Evolutionary conservation across 1,284 basidiomycete species (phyloP).

Genomic region (Apiotrichum siamense): DNA sequence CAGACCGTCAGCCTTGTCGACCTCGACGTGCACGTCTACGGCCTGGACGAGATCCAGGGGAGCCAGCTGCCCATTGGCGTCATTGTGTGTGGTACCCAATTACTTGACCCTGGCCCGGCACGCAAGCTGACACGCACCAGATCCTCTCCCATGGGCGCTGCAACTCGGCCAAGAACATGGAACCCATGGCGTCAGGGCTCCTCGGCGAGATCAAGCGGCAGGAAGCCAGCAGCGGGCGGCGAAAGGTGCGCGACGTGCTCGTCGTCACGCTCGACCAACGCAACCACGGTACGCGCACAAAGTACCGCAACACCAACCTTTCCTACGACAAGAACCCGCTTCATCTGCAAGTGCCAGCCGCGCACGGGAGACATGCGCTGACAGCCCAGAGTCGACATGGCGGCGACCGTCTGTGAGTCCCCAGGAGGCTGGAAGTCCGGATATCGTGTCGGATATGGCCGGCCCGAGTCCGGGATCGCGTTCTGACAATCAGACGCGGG

Average conservation of each 20-base stretch:
- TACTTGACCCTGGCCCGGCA: background rate
- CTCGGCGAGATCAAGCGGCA: conserved; percentile 22
- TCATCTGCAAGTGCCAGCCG: conserved; percentile 49
- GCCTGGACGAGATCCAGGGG: conserved; percentile 33
- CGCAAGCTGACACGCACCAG: conserved; percentile 17
- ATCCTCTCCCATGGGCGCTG: conserved; percentile 36
- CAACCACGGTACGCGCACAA: conserved; percentile 64
- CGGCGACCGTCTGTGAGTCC: conserved; percentile 54
- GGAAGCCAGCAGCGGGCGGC: conserved; percentile 7
- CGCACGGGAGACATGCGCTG: background rate
- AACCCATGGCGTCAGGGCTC: conserved; percentile 33
- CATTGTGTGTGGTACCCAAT: conserved; percentile 17
- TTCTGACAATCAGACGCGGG: conserved; percentile 55
- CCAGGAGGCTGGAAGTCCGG: background rate
- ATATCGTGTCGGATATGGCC: background rate
- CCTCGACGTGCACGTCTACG: conserved; percentile 34
- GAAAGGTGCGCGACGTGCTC: conserved; percentile 33
- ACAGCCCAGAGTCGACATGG: conserved; percentile 59
- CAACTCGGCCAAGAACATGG: conserved; percentile 35
- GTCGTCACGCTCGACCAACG: conserved; percentile 57
- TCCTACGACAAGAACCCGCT: conserved; percentile 59
- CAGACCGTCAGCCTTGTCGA: conserved; percentile 26
- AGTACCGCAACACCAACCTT: conserved; percentile 55
- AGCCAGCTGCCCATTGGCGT: conserved; percentile 26
- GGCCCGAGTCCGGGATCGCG: too few relatives aligned